phyloP scores from a whole-genome alignment of 2,329 filamentous ascomycete genomes.

The Coleophoma crateriformis region DNA sequence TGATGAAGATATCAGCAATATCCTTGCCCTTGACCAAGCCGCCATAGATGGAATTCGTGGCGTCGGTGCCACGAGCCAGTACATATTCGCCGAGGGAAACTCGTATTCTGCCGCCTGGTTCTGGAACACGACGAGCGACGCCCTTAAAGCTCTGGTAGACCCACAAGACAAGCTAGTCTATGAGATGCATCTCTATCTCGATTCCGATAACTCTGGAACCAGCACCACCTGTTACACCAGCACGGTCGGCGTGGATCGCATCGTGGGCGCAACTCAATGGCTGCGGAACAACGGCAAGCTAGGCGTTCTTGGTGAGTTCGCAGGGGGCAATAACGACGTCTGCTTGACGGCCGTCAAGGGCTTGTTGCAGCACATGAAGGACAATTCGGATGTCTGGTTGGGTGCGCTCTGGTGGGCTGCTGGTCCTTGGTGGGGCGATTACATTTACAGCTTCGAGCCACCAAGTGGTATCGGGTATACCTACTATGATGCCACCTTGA shows the following conservation, averaged over 20 bases:
- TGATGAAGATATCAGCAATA: constrained; percentile 30
- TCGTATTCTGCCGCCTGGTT: constrained; percentile 38
- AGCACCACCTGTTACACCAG: constrained; percentile 40
- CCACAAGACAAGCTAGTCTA: constrained; percentile 48
- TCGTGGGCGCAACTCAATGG: constrained; percentile 46
- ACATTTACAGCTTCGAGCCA: constrained; percentile 45
- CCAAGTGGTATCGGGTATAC: constrained; percentile 34
- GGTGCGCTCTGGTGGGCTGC: constrained; percentile 43
- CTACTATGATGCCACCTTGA: constrained; percentile 4
- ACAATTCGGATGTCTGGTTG: constrained; percentile 46
- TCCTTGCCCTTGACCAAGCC: constrained; percentile 37
- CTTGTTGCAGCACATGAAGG: constrained; percentile 39
- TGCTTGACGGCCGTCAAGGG: constrained; percentile 44
- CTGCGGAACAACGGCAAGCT: constrained; percentile 45
- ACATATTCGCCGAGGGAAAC: constrained; percentile 58
- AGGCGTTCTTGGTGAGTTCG: constrained; percentile 49
- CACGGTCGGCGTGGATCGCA: constrained; percentile 46
- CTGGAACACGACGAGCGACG: constrained; percentile 35
- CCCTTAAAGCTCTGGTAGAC: constrained; percentile 42
- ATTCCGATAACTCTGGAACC: constrained; percentile 48
- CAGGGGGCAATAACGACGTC: constrained; percentile 41
- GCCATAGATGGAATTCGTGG: constrained; percentile 37
- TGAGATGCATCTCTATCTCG: constrained; percentile 59
- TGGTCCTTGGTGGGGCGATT: constrained; percentile 42
- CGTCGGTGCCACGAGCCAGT: constrained; percentile 40